A percentile compares a stretch with the other conserved stretches of the same genome.
phyloP scores from a whole-genome alignment of 73 alveolate species.

The Paramecium primaurelia region DNA sequence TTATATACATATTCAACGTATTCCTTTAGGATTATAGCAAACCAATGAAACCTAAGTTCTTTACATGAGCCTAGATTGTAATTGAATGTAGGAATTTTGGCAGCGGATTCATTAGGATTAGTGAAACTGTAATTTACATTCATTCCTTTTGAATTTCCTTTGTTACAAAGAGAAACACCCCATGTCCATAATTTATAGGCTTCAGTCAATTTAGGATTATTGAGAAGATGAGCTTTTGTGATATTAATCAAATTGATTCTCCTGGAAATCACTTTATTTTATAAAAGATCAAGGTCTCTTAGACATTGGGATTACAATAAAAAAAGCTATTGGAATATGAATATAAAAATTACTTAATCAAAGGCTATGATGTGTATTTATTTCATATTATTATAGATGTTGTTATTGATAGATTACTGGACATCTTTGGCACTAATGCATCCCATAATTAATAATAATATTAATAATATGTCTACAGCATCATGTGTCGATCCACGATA shows the following conservation, averaged over 20 bases:
- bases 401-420: background rate
- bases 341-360: background rate
- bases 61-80: background rate
- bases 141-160: slow-evolving; percentile 8
- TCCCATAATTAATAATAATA: background rate
- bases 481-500: background rate
- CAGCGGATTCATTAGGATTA: background rate
- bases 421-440: slow-evolving; percentile 31
- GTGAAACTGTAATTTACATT: background rate
- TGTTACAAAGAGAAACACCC: slow-evolving; percentile 20
- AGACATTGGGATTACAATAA: background rate
- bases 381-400: background rate
- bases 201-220: background rate
- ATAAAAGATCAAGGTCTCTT: background rate
- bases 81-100: background rate
- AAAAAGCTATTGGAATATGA: background rate
- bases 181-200: slow-evolving; percentile 15
- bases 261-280: background rate
- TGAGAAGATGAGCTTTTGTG: background rate
- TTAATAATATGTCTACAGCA: background rate
- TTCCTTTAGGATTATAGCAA: background rate
- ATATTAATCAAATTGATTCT: background rate
- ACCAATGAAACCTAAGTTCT: slow-evolving; percentile 14
- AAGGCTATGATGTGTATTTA: background rate
- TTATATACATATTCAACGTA: background rate